Base-by-base conservation (phyloP, 495 filamentous ascomycete species). In the Chaetomidium leptoderma region DNA sequence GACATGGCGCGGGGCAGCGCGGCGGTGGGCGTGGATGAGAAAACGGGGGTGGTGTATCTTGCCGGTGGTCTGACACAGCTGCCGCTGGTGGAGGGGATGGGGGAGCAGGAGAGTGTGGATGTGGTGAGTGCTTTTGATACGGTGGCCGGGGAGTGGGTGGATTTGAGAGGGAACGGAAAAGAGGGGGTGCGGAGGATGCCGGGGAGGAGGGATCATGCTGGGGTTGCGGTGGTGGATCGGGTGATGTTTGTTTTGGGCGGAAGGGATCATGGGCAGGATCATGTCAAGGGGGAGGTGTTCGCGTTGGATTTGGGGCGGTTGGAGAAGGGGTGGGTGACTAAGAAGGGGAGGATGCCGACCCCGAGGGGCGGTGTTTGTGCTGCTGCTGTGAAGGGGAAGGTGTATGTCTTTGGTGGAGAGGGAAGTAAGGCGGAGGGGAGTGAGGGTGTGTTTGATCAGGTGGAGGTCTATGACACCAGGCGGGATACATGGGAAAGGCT, bases 401-500 rank as follows among this genome's bases (percentile, higher is more conserved):
- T 78, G 8, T 70, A 69, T 14, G 70, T 71, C 0, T 74, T 79
- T 52, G 74, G 75, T 13, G 74, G 74, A 16, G 74, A 77, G 63
- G 75, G 70, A 4, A 74, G 78, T 44, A 53, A 55, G 11, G 61
- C 54, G 6, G 33, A 50, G 23, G 57, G 42, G 4, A 61, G 51
- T 7, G 57, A 58, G 4, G 66, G 69, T 2, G 66, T 71, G 21
- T 69, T 60, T 40, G 64, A 63, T 19, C 54, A 74, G 61, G 66
- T 64, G 2, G 71, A 76, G 63, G 71, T 65, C 7, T 77, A 71
- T 49, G 69, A 76, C 58, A 64, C 64, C 0, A 50, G 24, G 36
- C 64, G 33, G 24, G 62, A 76, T 39, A 53, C 11, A 3, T 75
- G 73, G 74, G 59, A 49, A 24, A 59, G 51, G 39, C 39, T 69